phyloP scores from a whole-genome alignment of 371 early-diverging fungal species.

The Coemansia sp. region DNA sequence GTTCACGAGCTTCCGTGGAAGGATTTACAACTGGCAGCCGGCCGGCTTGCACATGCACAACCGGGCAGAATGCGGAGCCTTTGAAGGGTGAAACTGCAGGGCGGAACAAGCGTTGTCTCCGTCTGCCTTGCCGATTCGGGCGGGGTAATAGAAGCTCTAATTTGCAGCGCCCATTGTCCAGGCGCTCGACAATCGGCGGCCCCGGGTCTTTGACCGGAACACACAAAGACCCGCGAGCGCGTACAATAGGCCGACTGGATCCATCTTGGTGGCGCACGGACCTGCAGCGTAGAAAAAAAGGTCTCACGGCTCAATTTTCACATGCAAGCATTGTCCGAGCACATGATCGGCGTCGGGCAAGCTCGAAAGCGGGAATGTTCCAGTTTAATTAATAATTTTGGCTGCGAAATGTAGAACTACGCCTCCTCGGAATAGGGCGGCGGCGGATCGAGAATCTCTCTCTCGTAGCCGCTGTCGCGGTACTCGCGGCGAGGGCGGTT shows the following conservation, averaged over 20 bases:
- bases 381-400: not conserved
- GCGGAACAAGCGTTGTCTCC: no score
- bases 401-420: not conserved
- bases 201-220: not conserved
- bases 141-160: no score
- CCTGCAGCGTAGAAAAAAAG: not conserved
- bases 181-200: not conserved
- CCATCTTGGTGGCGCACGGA: not conserved
- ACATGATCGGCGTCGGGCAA: not conserved
- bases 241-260: no score
- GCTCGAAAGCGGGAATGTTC: not conserved
- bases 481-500: slow-evolving; percentile 44
- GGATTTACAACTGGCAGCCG: no score
- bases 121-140: no score
- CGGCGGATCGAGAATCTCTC: slow-evolving; percentile 48
- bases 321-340: not conserved
- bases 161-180: not conserved
- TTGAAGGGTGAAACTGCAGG: no score
- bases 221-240: not conserved
- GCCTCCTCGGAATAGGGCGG: slow-evolving; percentile 43
- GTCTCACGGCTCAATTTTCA: slow-evolving; percentile 1
- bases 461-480: slow-evolving; percentile 48
- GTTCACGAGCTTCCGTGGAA: no score
- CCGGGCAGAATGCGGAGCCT: no score
- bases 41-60: no score